Conservation (phyloP, 768 basidiomycete genomes). For the Clitopilus hobsonii region DNA sequence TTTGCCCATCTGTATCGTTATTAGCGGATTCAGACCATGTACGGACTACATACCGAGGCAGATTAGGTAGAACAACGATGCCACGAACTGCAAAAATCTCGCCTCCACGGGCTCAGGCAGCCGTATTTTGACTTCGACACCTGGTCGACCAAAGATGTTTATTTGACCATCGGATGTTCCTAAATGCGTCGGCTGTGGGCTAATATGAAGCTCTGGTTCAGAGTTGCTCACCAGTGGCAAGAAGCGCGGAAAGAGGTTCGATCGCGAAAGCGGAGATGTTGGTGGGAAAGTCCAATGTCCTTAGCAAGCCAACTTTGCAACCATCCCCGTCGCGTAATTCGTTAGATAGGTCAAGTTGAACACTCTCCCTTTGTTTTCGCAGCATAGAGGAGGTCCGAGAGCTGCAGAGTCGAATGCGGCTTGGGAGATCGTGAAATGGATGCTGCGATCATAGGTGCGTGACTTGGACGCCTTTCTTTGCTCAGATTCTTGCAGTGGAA, state of each 20-base stretch:
- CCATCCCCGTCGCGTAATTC: conserved; percentile 52
- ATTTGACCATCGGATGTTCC: conserved; percentile 65
- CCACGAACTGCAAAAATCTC: conserved; percentile 61
- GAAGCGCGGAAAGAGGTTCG: conserved; percentile 55
- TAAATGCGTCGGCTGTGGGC: conserved; percentile 17
- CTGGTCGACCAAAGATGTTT: conserved; percentile 62
- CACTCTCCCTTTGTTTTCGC: background rate
- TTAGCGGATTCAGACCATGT: background rate
- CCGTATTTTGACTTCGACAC: conserved; percentile 48
- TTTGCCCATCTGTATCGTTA: conserved; percentile 38
- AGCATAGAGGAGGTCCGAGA: background rate
- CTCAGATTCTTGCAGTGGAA: too few relatives aligned
- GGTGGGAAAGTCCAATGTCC: conserved; percentile 43
- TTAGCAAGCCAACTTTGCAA: conserved; percentile 51
- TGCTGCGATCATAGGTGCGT: conserved; percentile 1
- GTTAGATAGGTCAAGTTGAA: conserved; percentile 43
- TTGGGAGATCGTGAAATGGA: conserved; percentile 1
- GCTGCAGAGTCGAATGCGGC: background rate
- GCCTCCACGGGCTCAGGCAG: conserved; percentile 42
- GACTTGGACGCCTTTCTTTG: background rate
- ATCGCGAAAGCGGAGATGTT: conserved; percentile 50
- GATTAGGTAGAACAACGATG: conserved; percentile 47
- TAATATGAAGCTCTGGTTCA: background rate
- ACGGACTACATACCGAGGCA: conserved; percentile 52
- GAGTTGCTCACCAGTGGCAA: conserved; percentile 49